Base-by-base conservation (phyloP, 768 basidiomycete species). In the Xerocomus potaroensis region DNA sequence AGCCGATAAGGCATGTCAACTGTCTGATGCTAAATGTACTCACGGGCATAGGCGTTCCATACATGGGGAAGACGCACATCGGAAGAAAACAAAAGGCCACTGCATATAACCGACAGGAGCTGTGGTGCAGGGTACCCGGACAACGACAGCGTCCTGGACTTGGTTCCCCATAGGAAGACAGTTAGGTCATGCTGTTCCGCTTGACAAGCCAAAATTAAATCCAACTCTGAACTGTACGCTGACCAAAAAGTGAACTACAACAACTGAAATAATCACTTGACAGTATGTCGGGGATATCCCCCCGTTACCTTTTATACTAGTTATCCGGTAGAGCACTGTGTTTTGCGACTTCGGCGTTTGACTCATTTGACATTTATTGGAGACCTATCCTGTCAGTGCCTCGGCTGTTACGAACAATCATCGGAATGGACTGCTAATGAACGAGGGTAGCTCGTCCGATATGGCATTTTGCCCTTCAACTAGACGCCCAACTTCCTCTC, bases 231-330 rank as follows among this genome's bases (percentile, higher is more conserved):
- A 11, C 65, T 40, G 15, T 65, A 59, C 4, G 55, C 54, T 22
- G 72, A 70, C 73, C 74, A 78, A 22, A 75, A 51, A 5, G 77
- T 77, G 43, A 80, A 58, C 79, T 78, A 80, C 54, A 78, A 65
- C 22, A 68, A 14, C 53, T 18, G 30, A 43, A 51, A 19, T 65
- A 54, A 4, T 59, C 51, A 35, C 41, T 53, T 24, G 61, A 44
- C 1, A 61, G 29, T n/a, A 52, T 49, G 19, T 64, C 57, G 8
- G 60, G 55, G n/a, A n/a, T n/a, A n/a, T n/a, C n/a, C n/a, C n/a
- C n/a, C n/a, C n/a, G n/a, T n/a, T n/a, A n/a, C n/a, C n/a, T n/a
- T n/a, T n/a, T n/a, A n/a, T n/a, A n/a, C n/a, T n/a, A n/a, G n/a
- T n/a, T n/a, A n/a, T n/a, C n/a, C n/a, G n/a, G n/a, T n/a, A n/a